phyloP scores from a whole-genome alignment of 2,329 filamentous ascomycete species.

The Ceratocystis albifundus region DNA sequence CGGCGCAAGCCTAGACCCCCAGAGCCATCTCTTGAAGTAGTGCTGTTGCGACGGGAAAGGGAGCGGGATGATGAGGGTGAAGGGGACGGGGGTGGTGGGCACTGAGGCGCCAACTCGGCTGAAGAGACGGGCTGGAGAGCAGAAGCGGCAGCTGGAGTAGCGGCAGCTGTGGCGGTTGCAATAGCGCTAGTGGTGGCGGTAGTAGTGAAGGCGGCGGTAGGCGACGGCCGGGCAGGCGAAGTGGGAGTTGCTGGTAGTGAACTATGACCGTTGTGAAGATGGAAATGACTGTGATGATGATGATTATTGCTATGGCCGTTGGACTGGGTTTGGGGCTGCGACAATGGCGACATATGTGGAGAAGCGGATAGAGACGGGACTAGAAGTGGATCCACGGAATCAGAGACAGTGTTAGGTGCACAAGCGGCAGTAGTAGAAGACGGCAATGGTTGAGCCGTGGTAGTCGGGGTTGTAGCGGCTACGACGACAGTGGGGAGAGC shows the following conservation, averaged over 20 bases:
- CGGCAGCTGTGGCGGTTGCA: conserved; percentile 7
- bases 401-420: neutral
- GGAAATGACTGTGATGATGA: neutral
- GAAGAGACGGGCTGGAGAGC: neutral
- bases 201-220: conserved; percentile 2
- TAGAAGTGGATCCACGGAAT: neutral
- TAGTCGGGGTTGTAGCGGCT: neutral
- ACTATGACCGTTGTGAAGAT: neutral
- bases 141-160: neutral
- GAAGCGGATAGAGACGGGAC: neutral
- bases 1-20: conserved; percentile 32
- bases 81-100: conserved; percentile 2
- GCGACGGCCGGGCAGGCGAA: neutral
- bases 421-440: neutral
- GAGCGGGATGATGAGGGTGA: conserved; percentile 25
- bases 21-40: conserved; percentile 13
- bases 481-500: neutral
- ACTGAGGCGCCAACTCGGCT: neutral
- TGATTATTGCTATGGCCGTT: neutral
- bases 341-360: neutral
- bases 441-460: neutral
- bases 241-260: neutral
- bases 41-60: conserved; percentile 19
- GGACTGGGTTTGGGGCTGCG: neutral
- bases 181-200: neutral